Evolutionary conservation across 495 filamentous ascomycete species (phyloP), one percentile per base, ranked within the genome.

Genomic region (Talaromyces proteolyticus): DNA sequence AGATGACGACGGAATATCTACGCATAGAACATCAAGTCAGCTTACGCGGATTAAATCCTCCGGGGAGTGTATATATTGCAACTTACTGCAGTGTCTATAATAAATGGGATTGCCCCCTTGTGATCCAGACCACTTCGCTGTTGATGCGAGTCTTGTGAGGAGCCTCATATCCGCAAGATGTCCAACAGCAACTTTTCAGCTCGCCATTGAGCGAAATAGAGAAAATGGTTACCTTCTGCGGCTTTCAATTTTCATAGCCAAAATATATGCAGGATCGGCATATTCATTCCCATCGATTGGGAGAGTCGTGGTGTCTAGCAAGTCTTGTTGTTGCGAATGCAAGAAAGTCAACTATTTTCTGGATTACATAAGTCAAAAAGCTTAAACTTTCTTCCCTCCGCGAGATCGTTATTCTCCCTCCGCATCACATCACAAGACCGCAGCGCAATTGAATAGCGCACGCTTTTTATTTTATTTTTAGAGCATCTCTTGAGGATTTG

Each of bases 371-470:
- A 47, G 44, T 8, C 11, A 19, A n/a, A n/a, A 46, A 37, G 7
- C 44, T 47, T 36, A 47, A 47, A 17, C 25, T 47, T 34, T 36
- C 42, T 47, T 24, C 34, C 23, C 43, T 45, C 43, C 43, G 43
- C 43, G 26, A 45, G 23, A 18, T 45, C n/a, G n/a, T 42, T 45
- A 16, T 45, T 25, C n/a, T 17, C 24, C 43, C 26, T 17, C 43
- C 43, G 43, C 43, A 29, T 11, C 43, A 11, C 18, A 23, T n/a
- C 12, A 6, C 42, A 44, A 6, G 14, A 44, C 0, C 3, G n/a
- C 22, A 2, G n/a, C 12, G 18, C 42, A 19, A 44, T 29, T 29
- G 42, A 25, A 1, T 16, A 4, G 22, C 2, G 14, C n/a, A n/a
- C n/a, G n/a, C n/a, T n/a, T n/a, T n/a, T n/a, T n/a, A n/a, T n/a